These are phyloP conservation scores for Candida germanica DNA, from an alignment of 805 yeast species.

Conservation along the genomic window DNA sequence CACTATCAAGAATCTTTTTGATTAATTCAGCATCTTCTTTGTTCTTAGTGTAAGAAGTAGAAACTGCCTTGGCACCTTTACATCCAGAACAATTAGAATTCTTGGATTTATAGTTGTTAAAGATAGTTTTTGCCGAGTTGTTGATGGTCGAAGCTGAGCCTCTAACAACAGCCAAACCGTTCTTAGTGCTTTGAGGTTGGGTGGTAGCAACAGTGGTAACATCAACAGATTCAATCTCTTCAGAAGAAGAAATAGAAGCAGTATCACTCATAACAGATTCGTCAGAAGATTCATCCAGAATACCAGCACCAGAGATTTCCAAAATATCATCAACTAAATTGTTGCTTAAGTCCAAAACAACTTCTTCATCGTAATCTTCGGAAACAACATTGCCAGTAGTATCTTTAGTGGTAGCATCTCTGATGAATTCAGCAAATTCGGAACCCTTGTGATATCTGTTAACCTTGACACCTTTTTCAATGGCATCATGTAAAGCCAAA, in stretches of 20 bases:
- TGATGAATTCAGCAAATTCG: not conserved
- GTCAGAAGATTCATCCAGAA: conserved; percentile 1
- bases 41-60: not conserved
- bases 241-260: too few relatives aligned
- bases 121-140: not conserved
- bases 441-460: not conserved
- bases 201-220: too few relatives aligned
- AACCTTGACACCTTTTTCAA: not conserved
- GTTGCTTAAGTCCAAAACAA: too few relatives aligned
- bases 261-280: too few relatives aligned
- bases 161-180: too few relatives aligned
- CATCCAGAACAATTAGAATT: conserved; percentile 1
- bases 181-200: too few relatives aligned
- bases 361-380: not conserved
- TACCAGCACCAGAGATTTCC: not conserved
- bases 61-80: conserved; percentile 5
- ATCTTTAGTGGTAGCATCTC: not conserved
- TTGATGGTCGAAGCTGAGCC: not conserved
- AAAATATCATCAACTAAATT: not conserved
- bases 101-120: not conserved
- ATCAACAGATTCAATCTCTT: conserved; percentile 1
- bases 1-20: conserved; percentile 2
- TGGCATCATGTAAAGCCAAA: conserved; percentile 5
- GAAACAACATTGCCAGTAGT: not conserved
- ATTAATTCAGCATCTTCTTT: conserved; percentile 6